These are phyloP conservation scores for Wilcoxina mikolae DNA, from an alignment of 495 filamentous ascomycete genomes.

Conservation along the genomic window DNA sequence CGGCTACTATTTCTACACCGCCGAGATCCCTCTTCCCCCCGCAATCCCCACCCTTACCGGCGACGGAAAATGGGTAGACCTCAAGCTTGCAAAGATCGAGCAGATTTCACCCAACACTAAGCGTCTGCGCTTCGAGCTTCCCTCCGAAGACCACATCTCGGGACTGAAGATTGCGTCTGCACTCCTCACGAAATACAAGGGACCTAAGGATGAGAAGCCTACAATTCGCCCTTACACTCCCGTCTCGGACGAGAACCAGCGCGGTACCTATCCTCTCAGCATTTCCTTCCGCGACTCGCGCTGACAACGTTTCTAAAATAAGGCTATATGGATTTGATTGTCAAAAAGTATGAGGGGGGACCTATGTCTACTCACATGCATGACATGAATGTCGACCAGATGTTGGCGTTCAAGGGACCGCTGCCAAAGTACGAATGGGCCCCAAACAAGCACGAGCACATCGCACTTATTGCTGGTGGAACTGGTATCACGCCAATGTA, in stretches of 20 bases:
- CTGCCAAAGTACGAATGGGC: slow-evolving; percentile 87
- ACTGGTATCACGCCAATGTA: slow-evolving; percentile 89
- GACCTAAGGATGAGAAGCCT: slow-evolving; percentile 60
- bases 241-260: slow-evolving; percentile 62
- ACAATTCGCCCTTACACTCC: slow-evolving; percentile 88
- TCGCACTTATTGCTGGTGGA: slow-evolving; percentile 83
- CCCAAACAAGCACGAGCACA: slow-evolving; percentile 86
- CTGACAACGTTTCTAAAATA: too few relatives aligned
- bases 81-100: slow-evolving; percentile 53
- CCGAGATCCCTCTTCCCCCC: slow-evolving; percentile 32
- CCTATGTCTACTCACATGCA: slow-evolving; percentile 86
- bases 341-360: slow-evolving; percentile 80
- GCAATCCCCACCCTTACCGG: slow-evolving; percentile 49
- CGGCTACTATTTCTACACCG: slow-evolving; percentile 36
- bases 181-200: slow-evolving; percentile 74
- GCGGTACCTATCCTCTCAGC: too few relatives aligned
- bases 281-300: too few relatives aligned
- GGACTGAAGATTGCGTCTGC: slow-evolving; percentile 68
- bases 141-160: slow-evolving; percentile 67
- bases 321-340: slow-evolving; percentile 74
- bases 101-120: slow-evolving; percentile 79
- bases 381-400: slow-evolving; percentile 61
- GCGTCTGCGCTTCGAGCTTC: slow-evolving; percentile 65
- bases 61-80: slow-evolving; percentile 63
- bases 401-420: slow-evolving; percentile 82